These are phyloP conservation scores for Cyclotella baltica DNA, from an alignment of 108 stramenopile genomes.

Conservation along the genomic window DNA sequence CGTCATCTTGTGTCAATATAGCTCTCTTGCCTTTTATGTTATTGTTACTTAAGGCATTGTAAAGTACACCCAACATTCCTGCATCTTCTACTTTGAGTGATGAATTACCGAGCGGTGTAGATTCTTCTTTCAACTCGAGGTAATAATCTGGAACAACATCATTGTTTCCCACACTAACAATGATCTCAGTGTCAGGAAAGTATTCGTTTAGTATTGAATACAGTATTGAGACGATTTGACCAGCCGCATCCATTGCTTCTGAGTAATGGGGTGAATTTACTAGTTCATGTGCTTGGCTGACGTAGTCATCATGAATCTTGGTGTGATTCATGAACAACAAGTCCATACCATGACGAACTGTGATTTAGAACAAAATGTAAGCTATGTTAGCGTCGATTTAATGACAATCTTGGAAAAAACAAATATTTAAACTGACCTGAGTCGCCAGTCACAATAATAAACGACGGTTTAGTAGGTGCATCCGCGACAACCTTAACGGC, in stretches of 20 bases:
- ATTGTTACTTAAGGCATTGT: constrained; percentile 19
- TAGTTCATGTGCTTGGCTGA: too few species aligned
- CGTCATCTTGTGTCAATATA: constrained; percentile 35
- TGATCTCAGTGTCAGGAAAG: constrained; percentile 37
- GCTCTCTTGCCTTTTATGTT: constrained; percentile 30
- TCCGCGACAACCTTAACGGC: constrained; percentile 6
- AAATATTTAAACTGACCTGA: constrained; percentile 19
- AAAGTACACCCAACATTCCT: constrained; percentile 45
- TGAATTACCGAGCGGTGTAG: constrained; percentile 8
- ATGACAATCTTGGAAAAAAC: neutral
- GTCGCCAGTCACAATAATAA: constrained; percentile 69
- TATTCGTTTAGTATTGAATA: neutral
- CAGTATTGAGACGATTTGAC: constrained; percentile 38
- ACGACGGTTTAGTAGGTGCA: constrained; percentile 27
- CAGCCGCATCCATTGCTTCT: constrained; percentile 34
- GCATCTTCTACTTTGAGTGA: constrained; percentile 21
- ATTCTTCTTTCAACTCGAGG: constrained; percentile 40
- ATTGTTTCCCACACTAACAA: constrained; percentile 76
- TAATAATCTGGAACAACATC: constrained; percentile 81
- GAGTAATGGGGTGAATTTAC: neutral
- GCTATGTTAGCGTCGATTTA: neutral
- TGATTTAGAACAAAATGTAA: neutral
- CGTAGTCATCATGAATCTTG: neutral
- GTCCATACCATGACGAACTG: constrained; percentile 42
- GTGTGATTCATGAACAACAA: constrained; percentile 8